Evolutionary conservation across 2,329 filamentous ascomycete species (phyloP).

Genomic region (Sporothrix dimorphospora): DNA sequence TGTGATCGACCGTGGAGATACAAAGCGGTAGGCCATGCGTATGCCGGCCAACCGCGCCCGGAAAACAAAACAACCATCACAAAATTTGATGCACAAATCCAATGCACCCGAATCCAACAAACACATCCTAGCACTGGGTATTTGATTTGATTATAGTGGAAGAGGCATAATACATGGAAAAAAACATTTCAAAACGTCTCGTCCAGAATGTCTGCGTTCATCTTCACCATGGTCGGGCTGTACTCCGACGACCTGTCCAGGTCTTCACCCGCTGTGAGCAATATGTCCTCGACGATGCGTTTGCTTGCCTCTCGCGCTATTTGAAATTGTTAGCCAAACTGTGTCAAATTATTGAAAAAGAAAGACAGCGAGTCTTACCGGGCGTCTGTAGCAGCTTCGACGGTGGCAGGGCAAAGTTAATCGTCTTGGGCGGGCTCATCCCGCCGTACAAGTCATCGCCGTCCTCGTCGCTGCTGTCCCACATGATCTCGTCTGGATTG

Average conservation of each 20-base stretch:
- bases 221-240: slow-evolving; percentile 67
- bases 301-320: slow-evolving; percentile 81
- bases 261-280: slow-evolving; percentile 72
- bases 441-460: slow-evolving; percentile 66
- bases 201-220: slow-evolving; percentile 64
- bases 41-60: background rate
- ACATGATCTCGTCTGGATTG: slow-evolving; percentile 62
- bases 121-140: background rate
- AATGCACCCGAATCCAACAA: background rate
- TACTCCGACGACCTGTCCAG: slow-evolving; percentile 60
- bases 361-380: slow-evolving; percentile 52
- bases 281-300: slow-evolving; percentile 78
- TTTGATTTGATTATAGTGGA: background rate
- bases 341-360: background rate
- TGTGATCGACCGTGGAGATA: slow-evolving; percentile 55
- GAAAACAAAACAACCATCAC: background rate
- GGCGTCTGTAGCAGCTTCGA: slow-evolving; percentile 80
- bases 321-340: background rate
- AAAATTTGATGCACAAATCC: slow-evolving; percentile 26
- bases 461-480: slow-evolving; percentile 75
- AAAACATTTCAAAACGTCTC: slow-evolving; percentile 55
- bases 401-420: slow-evolving; percentile 80
- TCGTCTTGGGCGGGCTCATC: slow-evolving; percentile 91
- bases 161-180: background rate
- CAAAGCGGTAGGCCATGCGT: background rate